A percentile compares a stretch with the other conserved stretches of the same genome.
Evolutionary conservation across 2,329 filamentous ascomycete genomes (phyloP).

Genomic region (Cladobotryum protrusum): DNA sequence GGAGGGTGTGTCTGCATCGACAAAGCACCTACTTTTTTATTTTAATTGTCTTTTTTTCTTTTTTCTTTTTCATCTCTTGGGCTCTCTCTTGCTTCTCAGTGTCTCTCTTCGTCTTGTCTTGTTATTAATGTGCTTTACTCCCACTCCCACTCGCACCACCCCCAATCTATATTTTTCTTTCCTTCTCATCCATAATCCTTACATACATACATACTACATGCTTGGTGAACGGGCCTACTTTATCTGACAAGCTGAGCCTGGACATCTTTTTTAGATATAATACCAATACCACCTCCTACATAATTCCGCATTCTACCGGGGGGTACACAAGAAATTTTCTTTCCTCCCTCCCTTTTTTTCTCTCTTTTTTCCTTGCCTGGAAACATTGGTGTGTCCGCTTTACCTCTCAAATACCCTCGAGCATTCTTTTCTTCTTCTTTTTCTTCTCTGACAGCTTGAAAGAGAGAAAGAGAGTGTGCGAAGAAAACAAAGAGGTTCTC

Average conservation of each 20-base stretch:
- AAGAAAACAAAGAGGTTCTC: not conserved
- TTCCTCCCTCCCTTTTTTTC: not conserved
- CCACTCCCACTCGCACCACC: too few species aligned
- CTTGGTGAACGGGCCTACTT: conserved; percentile 11
- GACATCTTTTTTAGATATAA: conserved; percentile 6
- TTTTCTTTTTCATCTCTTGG: not conserved
- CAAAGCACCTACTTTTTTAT: too few species aligned
- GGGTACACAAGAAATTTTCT: conserved; percentile 3
- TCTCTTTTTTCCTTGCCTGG: not conserved
- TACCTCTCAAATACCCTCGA: not conserved
- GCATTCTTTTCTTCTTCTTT: conserved; percentile 3
- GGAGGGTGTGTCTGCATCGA: too few species aligned
- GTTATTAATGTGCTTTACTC: too few species aligned
- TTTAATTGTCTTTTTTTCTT: not conserved
- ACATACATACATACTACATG: not conserved
- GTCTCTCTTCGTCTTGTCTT: too few species aligned
- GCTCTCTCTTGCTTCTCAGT: not conserved
- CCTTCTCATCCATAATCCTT: not conserved
- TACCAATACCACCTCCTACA: conserved; percentile 2
- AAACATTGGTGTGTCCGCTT: too few species aligned
- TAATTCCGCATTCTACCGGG: conserved; percentile 13
- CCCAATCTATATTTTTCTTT: too few species aligned
- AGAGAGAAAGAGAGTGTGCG: too few species aligned
- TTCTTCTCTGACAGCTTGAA: too few species aligned
- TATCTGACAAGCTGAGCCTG: conserved; percentile 8